Percentiles rank a stretch among this genome's conserved stretches.
phyloP scores from a whole-genome alignment of 306 rosid genomes.

The Dalbergia oliveri region DNA sequence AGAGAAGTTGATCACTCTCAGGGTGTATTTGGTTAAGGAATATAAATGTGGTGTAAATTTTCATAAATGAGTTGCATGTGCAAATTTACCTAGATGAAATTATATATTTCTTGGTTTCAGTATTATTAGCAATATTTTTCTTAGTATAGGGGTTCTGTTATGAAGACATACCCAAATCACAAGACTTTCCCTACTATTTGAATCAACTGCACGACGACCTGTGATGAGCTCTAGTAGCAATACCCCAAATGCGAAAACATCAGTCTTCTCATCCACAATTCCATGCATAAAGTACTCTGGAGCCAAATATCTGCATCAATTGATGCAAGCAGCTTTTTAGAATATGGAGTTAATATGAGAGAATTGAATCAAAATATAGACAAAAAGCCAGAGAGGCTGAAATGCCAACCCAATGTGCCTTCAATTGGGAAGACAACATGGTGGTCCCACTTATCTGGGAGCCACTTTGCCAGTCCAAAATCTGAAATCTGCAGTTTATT shows the following conservation, averaged over 20 bases:
- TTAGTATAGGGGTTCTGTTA: not conserved
- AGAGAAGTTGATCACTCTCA: not conserved
- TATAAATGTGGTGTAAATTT: too few relatives aligned
- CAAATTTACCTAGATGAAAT: not conserved
- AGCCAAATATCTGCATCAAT: constrained; percentile 71
- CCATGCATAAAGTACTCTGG: constrained; percentile 97
- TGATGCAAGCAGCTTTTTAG: constrained; percentile 17
- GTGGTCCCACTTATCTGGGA: constrained; percentile 87
- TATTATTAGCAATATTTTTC: not conserved
- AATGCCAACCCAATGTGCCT: constrained; percentile 86
- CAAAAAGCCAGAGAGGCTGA: constrained; percentile 1
- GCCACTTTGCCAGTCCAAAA: constrained; percentile 93
- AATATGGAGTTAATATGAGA: not conserved
- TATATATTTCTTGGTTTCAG: not conserved
- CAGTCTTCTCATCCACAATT: constrained; percentile 79
- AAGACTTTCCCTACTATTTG: constrained; percentile 76
- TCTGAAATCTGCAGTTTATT: constrained; percentile 73
- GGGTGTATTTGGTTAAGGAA: too few relatives aligned
- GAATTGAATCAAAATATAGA: not conserved
- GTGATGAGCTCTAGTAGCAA: constrained; percentile 79
- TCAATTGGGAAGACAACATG: constrained; percentile 90
- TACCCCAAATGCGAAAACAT: constrained; percentile 84
- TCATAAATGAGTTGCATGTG: too few relatives aligned
- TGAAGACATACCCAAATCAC: constrained; percentile 79
- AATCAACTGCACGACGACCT: constrained; percentile 89